Percentiles rank a stretch among this genome's conserved stretches.
These are phyloP conservation scores for Lyophyllum shimeji DNA, from an alignment of 768 basidiomycete genomes.

Conservation along the genomic window DNA sequence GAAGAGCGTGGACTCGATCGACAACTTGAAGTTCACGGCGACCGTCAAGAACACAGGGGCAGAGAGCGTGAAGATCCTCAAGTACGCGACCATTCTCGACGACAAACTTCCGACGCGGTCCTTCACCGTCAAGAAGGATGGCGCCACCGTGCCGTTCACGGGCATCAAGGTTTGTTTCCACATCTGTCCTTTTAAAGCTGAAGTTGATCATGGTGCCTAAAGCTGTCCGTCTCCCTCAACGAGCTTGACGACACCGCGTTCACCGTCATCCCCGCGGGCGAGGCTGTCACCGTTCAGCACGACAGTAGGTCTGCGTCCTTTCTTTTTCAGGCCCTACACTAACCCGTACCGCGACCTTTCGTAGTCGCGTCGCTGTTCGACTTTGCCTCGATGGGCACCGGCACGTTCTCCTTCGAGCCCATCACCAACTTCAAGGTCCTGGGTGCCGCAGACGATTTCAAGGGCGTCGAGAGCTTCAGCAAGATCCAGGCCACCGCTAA, in stretches of 20 bases:
- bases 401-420: constrained; percentile 40
- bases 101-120: constrained; percentile 40
- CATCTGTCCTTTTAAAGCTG: too few relatives aligned
- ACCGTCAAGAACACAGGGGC: constrained; percentile 40
- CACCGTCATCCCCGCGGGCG: constrained; percentile 37
- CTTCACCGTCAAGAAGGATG: constrained; percentile 42
- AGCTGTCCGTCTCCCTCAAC: constrained; percentile 36
- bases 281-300: constrained; percentile 37
- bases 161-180: constrained; percentile 37
- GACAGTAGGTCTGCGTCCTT: constrained; percentile 24
- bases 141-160: constrained; percentile 36
- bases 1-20: constrained; percentile 32
- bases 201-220: background rate
- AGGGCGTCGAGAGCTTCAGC: constrained; percentile 20
- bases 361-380: constrained; percentile 42
- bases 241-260: constrained; percentile 40
- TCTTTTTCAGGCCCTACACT: background rate
- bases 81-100: constrained; percentile 47
- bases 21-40: constrained; percentile 40
- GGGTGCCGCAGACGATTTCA: constrained; percentile 18
- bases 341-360: background rate
- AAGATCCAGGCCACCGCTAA: constrained; percentile 25
- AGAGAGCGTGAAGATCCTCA: constrained; percentile 41
- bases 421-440: constrained; percentile 35
- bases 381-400: constrained; percentile 38